Base-by-base conservation (phyloP, 2,329 filamentous ascomycete genomes). In the Stagonosporopsis rhizophila region DNA sequence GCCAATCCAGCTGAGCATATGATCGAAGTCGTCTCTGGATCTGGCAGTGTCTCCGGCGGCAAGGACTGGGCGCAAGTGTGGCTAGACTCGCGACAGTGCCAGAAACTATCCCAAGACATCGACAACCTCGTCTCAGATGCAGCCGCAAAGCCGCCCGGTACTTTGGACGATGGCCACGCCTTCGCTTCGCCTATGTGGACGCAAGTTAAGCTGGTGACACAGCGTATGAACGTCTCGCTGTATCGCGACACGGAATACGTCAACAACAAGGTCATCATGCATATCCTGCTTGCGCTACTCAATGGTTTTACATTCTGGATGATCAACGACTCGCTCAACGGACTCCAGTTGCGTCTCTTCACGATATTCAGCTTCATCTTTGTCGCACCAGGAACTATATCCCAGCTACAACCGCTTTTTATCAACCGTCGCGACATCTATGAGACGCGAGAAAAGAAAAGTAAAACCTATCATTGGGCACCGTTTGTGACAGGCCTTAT, bases 301-400 rank as follows among this genome's bases (percentile, higher is more conserved):
- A 41, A 41, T n/a, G 38, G 38, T 3, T 41, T 41, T n/a, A 25
- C 38, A 23, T 41, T 41, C 38, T 41, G 38, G 38, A 41, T 41
- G 38, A 41, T 41, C 15, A 22, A 20, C 19, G 12, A 41, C 14
- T 12, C 11, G 8, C 11, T 25, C 2, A 15, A 5, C 14, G 38
- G 22, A 6, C 38, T 41, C 15, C 3, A 41, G 38, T 20, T 41
- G 12, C 20, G 38, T 6, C 22, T 41, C 5, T 25, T 41, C 12
- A 25, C 38, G 5, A 41, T 41, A 7, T 25, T 41, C 38, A 41
- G 22, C 11, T 41, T 41, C 22, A 27, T 41, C 3, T 41, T 41
- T 9, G 38, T 41, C 3, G 38, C 38, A 3, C 38, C 38, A 12
- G 38, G 38, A n/a, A 25, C 20, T 25, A 41, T 41, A 7, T 25